Base-by-base conservation (phyloP, 176 grass and related monocot genomes). In the Typha latifolia region DNA sequence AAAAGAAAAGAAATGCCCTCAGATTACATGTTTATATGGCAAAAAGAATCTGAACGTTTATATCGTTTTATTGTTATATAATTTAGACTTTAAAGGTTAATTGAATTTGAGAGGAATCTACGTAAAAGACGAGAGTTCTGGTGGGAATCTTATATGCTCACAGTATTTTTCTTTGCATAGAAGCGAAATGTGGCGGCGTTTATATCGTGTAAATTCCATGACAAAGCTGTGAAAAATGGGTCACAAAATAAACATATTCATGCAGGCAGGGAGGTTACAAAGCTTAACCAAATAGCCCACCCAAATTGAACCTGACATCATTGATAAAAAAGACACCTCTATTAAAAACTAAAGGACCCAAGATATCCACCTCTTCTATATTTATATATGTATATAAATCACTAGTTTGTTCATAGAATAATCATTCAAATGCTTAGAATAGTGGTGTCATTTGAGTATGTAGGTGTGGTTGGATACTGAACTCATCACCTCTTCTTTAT, bases 141-240 rank as follows among this genome's bases (percentile, higher is more conserved):
- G 24, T 1, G 24, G 24, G 24, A 26, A 26, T 26, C 24, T n/a
- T n/a, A 26, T 26, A 26, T 26, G 24, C 2, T 37, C 34, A 6
- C 4, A 37, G 6, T 37, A 26, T 26, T 2, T 37, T 37, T 8
- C 7, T 37, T 37, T 37, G 4, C 34, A 37, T 37, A 37, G 7
- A 37, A 37, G 7, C 7, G 34, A 37, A 37, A 18, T 57, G 51
- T 79, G 61, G 57, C 77, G 32, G 77, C 77, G 72, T 66, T 66
- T 62, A 66, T 79, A 61, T 62, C 29, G 77, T 79, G 77, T 72
- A 79, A 79, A 79, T 79, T 79, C 59, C 77, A 79, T 79, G 77
- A 72, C 29, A 79, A 79, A 79, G 62, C 59, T 67, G 77, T 79
- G 77, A 78, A 63, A 73, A 63, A 18, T 73, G 71, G 72, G 49